These are phyloP conservation scores for Westerdykella sp. DNA, from an alignment of 2,329 filamentous ascomycete genomes.

Conservation along the genomic window DNA sequence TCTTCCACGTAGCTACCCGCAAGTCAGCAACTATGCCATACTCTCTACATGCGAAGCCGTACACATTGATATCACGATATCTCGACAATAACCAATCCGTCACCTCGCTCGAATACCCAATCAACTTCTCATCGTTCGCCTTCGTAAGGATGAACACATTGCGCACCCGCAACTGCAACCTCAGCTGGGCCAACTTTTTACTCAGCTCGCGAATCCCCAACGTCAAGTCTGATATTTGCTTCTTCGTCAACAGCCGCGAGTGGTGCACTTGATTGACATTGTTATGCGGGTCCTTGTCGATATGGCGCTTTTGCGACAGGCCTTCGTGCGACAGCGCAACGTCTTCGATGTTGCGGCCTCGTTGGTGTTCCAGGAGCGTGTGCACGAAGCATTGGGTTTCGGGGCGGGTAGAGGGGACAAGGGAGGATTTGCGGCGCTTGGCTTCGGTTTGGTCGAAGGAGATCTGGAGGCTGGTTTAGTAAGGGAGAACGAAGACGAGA, in stretches of 20 bases:
- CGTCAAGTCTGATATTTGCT: slow-evolving; percentile 92
- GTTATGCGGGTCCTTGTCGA: slow-evolving; percentile 40
- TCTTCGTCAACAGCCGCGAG: slow-evolving; percentile 83
- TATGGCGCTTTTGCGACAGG: slow-evolving; percentile 29
- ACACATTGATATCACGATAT: slow-evolving; percentile 70
- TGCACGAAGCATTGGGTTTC: slow-evolving; percentile 58
- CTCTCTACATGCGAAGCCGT: slow-evolving; percentile 14
- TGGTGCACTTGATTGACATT: slow-evolving; percentile 40
- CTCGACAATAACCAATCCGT: slow-evolving; percentile 73
- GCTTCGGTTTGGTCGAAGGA: slow-evolving; percentile 49
- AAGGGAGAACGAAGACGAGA: not conserved
- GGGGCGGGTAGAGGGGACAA: slow-evolving; percentile 41
- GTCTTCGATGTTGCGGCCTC: slow-evolving; percentile 18
- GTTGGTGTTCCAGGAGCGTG: slow-evolving; percentile 48
- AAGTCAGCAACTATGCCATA: slow-evolving; percentile 2
- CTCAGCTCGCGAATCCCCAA: slow-evolving; percentile 90
- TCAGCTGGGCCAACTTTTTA: slow-evolving; percentile 75
- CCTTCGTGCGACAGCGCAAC: slow-evolving; percentile 28
- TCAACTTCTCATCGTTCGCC: slow-evolving; percentile 75
- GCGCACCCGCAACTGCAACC: slow-evolving; percentile 72
- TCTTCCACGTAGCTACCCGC: slow-evolving; percentile 60
- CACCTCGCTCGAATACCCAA: slow-evolving; percentile 70
- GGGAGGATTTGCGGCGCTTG: slow-evolving; percentile 56
- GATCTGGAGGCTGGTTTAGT: slow-evolving; percentile 40
- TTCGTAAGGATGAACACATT: slow-evolving; percentile 88